These are phyloP conservation scores for Neurospora sp. DNA, from an alignment of 2,329 filamentous ascomycete species.

Conservation along the genomic window DNA sequence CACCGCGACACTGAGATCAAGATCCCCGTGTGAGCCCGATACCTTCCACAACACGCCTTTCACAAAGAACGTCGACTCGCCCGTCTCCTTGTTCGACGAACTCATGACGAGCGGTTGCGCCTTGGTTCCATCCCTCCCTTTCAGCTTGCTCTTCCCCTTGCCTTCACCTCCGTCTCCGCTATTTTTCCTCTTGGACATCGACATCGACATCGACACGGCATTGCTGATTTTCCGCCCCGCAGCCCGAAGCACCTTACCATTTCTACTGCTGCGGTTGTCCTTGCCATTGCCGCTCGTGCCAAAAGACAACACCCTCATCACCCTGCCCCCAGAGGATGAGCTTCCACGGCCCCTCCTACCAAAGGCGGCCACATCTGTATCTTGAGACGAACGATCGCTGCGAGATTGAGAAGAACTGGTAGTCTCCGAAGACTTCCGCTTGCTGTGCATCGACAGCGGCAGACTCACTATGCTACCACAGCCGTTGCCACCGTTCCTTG, in stretches of 20 bases:
- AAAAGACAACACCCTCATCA: neutral
- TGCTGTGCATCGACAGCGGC: neutral
- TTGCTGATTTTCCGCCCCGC: neutral
- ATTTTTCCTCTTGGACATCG: neutral
- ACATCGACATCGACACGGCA: neutral
- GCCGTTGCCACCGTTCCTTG: neutral
- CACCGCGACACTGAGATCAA: neutral
- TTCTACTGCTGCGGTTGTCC: neutral
- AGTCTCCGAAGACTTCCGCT: neutral
- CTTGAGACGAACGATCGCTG: neutral
- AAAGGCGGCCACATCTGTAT: neutral
- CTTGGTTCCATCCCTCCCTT: neutral
- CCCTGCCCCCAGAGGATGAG: neutral
- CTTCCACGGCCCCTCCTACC: neutral
- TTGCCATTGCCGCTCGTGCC: neutral
- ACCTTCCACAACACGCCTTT: constrained; percentile 8
- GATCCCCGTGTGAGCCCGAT: neutral
- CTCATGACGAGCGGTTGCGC: neutral
- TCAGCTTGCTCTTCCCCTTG: neutral
- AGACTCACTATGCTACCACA: neutral
- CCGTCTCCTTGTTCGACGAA: neutral
- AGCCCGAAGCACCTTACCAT: neutral
- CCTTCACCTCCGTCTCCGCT: neutral
- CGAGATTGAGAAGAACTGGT: neutral
- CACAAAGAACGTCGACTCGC: constrained; percentile 8